Percentiles rank a stretch among this genome's conserved stretches.
Evolutionary conservation across 78 protist genomes (phyloP).

Genomic region (Chrysochromulina tobinii): DNA sequence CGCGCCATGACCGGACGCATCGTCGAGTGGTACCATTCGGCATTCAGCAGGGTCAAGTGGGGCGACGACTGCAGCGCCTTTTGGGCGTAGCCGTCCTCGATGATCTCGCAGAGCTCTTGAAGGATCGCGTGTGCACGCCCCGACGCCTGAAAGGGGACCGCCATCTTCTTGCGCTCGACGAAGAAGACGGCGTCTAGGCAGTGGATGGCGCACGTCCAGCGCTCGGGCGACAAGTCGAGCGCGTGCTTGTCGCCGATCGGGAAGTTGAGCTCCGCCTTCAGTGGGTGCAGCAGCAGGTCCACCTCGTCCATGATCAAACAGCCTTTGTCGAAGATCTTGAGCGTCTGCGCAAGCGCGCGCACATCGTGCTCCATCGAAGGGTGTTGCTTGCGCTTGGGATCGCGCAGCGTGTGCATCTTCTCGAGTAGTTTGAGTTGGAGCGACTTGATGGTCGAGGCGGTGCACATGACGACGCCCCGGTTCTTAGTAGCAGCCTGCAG

Average conservation of each 20-base stretch:
- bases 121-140: background rate
- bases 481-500: background rate
- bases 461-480: conserved; percentile 41
- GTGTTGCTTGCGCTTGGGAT: background rate
- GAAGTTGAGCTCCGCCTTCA: conserved; percentile 64
- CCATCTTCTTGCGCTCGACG: background rate
- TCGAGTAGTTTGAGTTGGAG: background rate
- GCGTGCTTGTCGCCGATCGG: conserved; percentile 55
- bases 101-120: background rate
- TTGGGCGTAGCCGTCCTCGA: background rate
- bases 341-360: background rate
- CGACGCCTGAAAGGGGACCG: background rate
- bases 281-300: conserved; percentile 76
- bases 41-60: conserved; percentile 30
- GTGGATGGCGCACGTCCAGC: conserved; percentile 66
- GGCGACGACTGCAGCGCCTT: conserved; percentile 33
- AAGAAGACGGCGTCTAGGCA: conserved; percentile 53
- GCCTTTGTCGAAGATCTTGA: background rate
- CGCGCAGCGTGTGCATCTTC: conserved; percentile 36
- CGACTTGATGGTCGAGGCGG: conserved; percentile 53
- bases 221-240: conserved; percentile 43
- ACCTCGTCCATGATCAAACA: conserved; percentile 61
- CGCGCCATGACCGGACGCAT: conserved; percentile 12
- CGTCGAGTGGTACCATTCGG: background rate
- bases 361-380: background rate